Evolutionary conservation across 352 stramenopile species (phyloP).

Genomic region (Globisporangium uncinulatum): DNA sequence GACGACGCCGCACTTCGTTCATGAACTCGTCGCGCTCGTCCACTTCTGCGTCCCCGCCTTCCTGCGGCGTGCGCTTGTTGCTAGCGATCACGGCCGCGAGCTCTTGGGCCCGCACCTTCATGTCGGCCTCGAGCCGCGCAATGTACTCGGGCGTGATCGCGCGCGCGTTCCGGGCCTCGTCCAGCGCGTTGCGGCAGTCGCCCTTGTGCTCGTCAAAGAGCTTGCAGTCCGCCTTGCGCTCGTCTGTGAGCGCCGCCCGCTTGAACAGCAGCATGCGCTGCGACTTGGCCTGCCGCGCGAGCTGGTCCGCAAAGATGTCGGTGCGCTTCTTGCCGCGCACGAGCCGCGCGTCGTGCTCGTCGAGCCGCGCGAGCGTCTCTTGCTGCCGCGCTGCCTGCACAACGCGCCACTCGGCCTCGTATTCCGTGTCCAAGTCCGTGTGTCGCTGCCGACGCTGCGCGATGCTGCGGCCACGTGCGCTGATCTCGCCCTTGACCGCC

Average conservation of each 20-base stretch:
- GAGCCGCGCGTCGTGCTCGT: conserved; percentile 65
- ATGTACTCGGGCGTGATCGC: conserved; percentile 84
- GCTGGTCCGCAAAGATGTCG: conserved; percentile 76
- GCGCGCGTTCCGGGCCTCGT: conserved; percentile 60
- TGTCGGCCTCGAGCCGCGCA: conserved; percentile 74
- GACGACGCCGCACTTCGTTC: conserved; percentile 79
- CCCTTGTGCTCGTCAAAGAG: conserved; percentile 84
- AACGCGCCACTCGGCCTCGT: conserved; percentile 83
- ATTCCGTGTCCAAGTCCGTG: conserved; percentile 72
- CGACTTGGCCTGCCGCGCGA: conserved; percentile 74
- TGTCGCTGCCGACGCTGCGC: conserved; percentile 70
- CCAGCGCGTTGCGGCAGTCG: conserved; percentile 71
- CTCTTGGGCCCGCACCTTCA: conserved; percentile 77
- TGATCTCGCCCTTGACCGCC: conserved; percentile 77
- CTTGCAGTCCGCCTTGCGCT: conserved; percentile 73
- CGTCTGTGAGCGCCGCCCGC: conserved; percentile 76
- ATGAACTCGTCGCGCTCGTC: conserved; percentile 87
- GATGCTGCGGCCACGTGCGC: conserved; percentile 58
- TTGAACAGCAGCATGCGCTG: conserved; percentile 87
- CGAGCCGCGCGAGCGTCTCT: conserved; percentile 56
- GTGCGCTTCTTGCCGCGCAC: conserved; percentile 78
- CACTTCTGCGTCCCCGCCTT: conserved; percentile 63
- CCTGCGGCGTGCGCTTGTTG: conserved; percentile 79
- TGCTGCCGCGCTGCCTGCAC: conserved; percentile 53
- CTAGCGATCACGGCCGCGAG: conserved; percentile 71